phyloP scores from a whole-genome alignment of 176 grass and related monocot genomes.

The Hsuehochloa calcarea region DNA sequence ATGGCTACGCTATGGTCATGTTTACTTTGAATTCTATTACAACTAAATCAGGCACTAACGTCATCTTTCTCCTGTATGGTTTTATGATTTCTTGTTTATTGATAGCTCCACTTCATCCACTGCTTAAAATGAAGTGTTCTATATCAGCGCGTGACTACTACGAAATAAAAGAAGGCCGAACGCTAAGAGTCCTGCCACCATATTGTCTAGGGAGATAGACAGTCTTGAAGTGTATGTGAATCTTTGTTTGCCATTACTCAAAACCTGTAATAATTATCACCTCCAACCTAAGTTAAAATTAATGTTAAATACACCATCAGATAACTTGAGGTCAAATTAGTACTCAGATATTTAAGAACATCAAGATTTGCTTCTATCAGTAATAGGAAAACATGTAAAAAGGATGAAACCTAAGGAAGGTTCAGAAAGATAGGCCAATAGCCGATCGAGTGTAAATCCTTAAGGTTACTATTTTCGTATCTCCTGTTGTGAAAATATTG shows the following conservation, averaged over 20 bases:
- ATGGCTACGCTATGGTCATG: not conserved
- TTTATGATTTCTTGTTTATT: not conserved
- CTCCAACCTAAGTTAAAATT: not conserved
- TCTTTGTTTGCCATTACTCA: not conserved
- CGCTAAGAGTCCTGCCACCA: not conserved
- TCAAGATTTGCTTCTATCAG: not conserved
- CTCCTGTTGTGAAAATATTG: not conserved
- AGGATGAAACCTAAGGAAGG: not conserved
- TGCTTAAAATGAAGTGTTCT: not conserved
- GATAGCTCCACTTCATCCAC: not conserved
- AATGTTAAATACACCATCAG: not conserved
- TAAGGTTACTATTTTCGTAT: slow-evolving; percentile 14
- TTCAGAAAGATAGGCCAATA: not conserved
- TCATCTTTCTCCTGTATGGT: not conserved
- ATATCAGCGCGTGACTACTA: not conserved
- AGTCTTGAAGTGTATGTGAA: not conserved
- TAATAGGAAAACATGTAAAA: not conserved
- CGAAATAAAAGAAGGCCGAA: not conserved
- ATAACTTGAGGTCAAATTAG: not conserved
- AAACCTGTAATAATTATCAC: not conserved
- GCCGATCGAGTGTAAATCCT: not conserved
- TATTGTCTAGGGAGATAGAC: slow-evolving; percentile 3
- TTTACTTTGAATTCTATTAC: not conserved
- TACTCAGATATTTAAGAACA: slow-evolving; percentile 6
- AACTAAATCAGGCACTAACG: slow-evolving; percentile 4